Percentiles rank a stretch among this genome's conserved stretches.
Evolutionary conservation across 192 early-diverging fungal genomes (phyloP).

Genomic region (Backusella tarrabulga): DNA sequence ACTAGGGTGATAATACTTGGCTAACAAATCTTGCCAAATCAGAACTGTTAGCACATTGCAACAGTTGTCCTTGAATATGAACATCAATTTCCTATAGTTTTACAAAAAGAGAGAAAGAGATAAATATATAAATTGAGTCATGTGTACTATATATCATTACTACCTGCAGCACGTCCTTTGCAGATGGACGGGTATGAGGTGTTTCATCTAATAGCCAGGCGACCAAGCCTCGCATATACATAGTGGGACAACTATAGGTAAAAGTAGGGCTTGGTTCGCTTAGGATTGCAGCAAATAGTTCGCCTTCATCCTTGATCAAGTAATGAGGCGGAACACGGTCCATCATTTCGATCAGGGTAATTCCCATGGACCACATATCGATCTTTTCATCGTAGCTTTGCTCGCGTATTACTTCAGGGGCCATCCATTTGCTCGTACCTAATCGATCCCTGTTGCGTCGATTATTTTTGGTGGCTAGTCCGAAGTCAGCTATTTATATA

Average conservation of each 20-base stretch:
- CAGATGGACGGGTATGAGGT: conserved; percentile 27
- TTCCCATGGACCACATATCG: conserved; percentile 50
- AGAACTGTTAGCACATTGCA: conserved; percentile 16
- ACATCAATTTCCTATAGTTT: conserved; percentile 32
- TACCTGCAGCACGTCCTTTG: conserved; percentile 34
- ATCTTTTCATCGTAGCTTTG: conserved; percentile 45
- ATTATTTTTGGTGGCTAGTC: conserved; percentile 29
- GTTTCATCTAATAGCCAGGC: conserved; percentile 38
- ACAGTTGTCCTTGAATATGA: conserved; percentile 31
- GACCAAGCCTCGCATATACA: conserved; percentile 39
- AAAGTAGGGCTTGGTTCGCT: conserved; percentile 35
- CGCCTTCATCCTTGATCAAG: conserved; percentile 29
- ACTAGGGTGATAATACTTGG: conserved; percentile 22
- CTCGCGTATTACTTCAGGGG: conserved; percentile 47
- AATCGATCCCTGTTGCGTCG: conserved; percentile 34
- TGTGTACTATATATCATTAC: not conserved
- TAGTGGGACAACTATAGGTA: conserved; percentile 31
- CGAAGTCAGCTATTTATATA: conserved; percentile 35
- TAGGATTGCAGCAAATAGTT: conserved; percentile 33
- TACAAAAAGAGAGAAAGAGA: not conserved
- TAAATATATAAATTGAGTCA: not conserved
- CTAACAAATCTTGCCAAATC: conserved; percentile 30
- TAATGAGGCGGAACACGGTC: conserved; percentile 46
- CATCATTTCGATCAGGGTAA: conserved; percentile 50
- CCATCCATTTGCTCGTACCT: conserved; percentile 48